Percentiles rank a stretch among this genome's conserved stretches.
These are phyloP conservation scores for Vaccinium vitisidaea DNA, from an alignment of 148 eudicot species.

Conservation along the genomic window DNA sequence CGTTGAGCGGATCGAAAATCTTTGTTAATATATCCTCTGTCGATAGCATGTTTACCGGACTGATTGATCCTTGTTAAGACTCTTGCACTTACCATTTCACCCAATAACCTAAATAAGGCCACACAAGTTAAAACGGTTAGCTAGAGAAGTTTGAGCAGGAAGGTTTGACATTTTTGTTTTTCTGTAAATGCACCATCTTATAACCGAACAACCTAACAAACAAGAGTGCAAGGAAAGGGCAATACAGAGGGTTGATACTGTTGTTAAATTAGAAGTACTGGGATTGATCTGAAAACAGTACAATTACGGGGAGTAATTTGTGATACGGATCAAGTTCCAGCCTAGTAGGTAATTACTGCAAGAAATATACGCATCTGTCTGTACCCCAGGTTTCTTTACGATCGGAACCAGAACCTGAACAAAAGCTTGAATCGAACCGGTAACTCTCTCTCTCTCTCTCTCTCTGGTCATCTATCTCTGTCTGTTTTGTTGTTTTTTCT, in stretches of 20 bases:
- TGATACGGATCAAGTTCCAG: not conserved
- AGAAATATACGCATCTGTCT: not conserved
- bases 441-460: not conserved
- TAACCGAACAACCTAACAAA: no score
- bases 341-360: not conserved
- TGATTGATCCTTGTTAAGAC: no score
- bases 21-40: no score
- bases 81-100: no score
- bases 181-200: no score
- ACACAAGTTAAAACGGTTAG: no score
- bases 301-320: not conserved
- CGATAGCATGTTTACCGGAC: no score
- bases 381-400: not conserved
- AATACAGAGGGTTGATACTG: not conserved
- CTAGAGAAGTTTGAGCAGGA: no score
- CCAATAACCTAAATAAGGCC: no score
- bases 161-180: no score
- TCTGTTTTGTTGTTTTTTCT: not conserved
- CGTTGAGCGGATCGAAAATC: no score
- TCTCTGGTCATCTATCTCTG: not conserved
- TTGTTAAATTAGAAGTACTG: not conserved
- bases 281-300: not conserved
- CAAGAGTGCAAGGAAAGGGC: no score
- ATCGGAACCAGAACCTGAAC: not conserved
- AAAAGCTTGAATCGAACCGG: not conserved